Percentiles rank a stretch among this genome's conserved stretches.
These are phyloP conservation scores for Aspergillus sclerotiicarbonarius DNA, from an alignment of 495 filamentous ascomycete genomes.

Conservation along the genomic window DNA sequence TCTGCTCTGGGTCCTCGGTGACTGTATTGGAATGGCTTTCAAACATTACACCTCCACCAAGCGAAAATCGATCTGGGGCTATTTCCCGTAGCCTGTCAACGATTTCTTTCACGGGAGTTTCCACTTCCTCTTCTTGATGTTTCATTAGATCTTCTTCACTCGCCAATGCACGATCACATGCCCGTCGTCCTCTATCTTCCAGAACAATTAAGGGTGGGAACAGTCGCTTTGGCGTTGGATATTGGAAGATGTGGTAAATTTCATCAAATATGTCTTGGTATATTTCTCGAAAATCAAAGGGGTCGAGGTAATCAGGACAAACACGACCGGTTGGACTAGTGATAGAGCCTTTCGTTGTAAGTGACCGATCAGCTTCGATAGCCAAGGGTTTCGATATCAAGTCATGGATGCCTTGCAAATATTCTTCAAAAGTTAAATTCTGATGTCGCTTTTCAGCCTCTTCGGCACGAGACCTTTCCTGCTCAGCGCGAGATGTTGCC, in stretches of 20 bases:
- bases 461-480: neutral
- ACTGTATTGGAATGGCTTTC: conserved; percentile 5
- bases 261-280: conserved; percentile 5
- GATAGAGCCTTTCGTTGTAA: conserved; percentile 10
- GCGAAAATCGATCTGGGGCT: neutral
- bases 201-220: conserved; percentile 2
- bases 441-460: neutral
- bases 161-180: conserved; percentile 1
- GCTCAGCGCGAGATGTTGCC: neutral
- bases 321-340: conserved; percentile 9
- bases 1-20: conserved; percentile 3
- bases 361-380: neutral
- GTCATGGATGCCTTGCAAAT: conserved; percentile 1
- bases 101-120: conserved; percentile 8
- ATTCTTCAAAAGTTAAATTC: conserved; percentile 8
- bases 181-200: conserved; percentile 3
- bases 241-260: conserved; percentile 1
- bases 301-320: neutral
- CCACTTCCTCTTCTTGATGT: conserved; percentile 8
- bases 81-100: neutral
- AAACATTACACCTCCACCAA: neutral
- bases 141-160: neutral
- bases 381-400: conserved; percentile 6
- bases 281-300: neutral
- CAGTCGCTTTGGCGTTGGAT: conserved; percentile 1